Evolutionary conservation across 1,139 yeast species (phyloP).

Genomic region (Keqinozyma sinolaborantium): DNA sequence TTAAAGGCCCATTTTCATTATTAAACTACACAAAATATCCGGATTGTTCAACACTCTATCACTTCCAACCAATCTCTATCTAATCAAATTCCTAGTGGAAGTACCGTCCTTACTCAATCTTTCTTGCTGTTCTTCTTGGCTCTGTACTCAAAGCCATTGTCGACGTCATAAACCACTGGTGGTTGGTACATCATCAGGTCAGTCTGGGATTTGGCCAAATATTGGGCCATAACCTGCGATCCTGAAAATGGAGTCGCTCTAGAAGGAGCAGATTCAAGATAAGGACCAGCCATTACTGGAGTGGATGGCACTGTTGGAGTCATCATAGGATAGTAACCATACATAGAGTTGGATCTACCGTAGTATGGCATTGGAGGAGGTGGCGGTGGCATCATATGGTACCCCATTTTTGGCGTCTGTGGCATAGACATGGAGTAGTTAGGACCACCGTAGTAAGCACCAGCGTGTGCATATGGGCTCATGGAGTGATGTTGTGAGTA

Average conservation of each 20-base stretch:
- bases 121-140: too few species aligned
- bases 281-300: background rate
- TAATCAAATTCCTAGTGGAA: too few species aligned
- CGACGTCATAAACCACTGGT: slow-evolving; percentile 31
- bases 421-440: slow-evolving; percentile 3
- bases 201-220: slow-evolving; percentile 66
- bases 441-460: background rate
- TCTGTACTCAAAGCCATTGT: too few species aligned
- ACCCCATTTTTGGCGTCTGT: slow-evolving; percentile 5
- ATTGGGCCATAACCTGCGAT: slow-evolving; percentile 75
- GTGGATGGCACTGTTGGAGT: background rate
- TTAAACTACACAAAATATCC: too few species aligned
- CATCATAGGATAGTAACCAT: background rate
- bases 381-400: background rate
- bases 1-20: too few species aligned
- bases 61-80: too few species aligned
- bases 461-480: background rate
- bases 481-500: slow-evolving; percentile 1
- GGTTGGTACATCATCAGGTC: slow-evolving; percentile 58
- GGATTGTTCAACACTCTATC: too few species aligned
- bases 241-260: slow-evolving; percentile 45
- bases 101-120: too few species aligned
- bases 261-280: background rate
- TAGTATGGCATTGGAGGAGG: slow-evolving; percentile 1
- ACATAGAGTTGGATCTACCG: background rate